Base-by-base conservation (phyloP, 805 yeast genomes). In the Candida maltosa region DNA sequence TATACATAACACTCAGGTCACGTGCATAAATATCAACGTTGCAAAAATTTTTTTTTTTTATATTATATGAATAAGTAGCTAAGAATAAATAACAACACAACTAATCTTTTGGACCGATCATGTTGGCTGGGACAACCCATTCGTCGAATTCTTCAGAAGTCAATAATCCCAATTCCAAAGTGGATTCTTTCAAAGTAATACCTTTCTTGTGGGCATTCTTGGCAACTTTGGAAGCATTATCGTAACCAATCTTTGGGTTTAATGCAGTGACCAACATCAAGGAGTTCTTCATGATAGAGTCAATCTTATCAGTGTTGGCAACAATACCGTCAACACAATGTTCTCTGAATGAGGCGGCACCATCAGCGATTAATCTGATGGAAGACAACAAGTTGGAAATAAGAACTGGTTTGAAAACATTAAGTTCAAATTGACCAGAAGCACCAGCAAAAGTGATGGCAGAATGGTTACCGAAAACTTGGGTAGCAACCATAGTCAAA, bases 151-250 rank as follows among this genome's bases (percentile, higher is more conserved):
- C 96, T 61, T 80, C 83, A 48, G 78, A 80, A 40, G 80, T 73
- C 57, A 93, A 75, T 35, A 82, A 91, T 42, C 87, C 87, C 54
- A 93, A 79, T 70, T 93, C 95, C 51, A 93, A 71, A 42, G 97
- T 96, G 45, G 95, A 80, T 66, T 88, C 85, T 72, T 93, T 93
- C 69, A 93, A 78, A 30, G 98, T 93, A 54, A 91, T 75, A 18
- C 97, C 96, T 75, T 93, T 88, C 73, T 89, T 84, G 79, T 93
- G 97, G 32, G 98, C 98, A 61, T 93, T 87, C 77, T 93, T 93
- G 51, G 98, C 98, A 36, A 88, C 91, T 79, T 91, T 89, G 40
- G 97, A 87, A 40, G 98, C 97, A 52, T 81, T 77, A 60, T 93
- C 98, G 71, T 93, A 93, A 56, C 98, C 98, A 53, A 93, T 93